A percentile compares a stretch with the other conserved stretches of the same genome.
These are phyloP conservation scores for Chytriomyces sp. DNA, from an alignment of 192 early-diverging fungal genomes.

Conservation along the genomic window DNA sequence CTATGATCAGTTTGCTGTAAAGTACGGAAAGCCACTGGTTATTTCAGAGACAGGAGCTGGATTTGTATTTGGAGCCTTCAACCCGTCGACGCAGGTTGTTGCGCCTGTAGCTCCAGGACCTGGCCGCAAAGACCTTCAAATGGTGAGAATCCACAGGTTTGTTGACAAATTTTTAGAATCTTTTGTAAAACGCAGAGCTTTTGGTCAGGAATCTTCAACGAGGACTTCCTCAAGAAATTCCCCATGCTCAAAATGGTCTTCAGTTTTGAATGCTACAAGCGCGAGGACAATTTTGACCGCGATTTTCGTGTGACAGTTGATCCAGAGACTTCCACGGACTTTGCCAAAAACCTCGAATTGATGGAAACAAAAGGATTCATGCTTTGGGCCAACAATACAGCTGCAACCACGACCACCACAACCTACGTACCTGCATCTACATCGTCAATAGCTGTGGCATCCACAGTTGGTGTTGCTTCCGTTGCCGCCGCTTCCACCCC, in stretches of 20 bases:
- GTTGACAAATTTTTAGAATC: too few relatives aligned
- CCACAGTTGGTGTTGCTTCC: background rate
- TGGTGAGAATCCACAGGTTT: too few relatives aligned
- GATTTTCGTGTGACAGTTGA: background rate
- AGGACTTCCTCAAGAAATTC: background rate
- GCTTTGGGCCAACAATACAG: background rate
- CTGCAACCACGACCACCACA: background rate
- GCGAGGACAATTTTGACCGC: background rate
- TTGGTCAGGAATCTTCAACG: conserved; percentile 4
- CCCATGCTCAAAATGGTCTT: conserved; percentile 6
- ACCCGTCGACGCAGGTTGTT: background rate
- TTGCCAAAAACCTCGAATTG: background rate
- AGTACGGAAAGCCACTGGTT: conserved; percentile 25
- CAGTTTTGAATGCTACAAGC: conserved; percentile 14
- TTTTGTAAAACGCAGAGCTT: conserved; percentile 2
- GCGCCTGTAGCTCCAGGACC: background rate
- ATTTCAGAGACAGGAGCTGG: conserved; percentile 12
- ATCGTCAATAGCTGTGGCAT: background rate
- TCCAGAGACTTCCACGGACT: background rate
- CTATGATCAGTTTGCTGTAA: conserved; percentile 16
- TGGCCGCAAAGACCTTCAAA: background rate
- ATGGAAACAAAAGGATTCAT: background rate
- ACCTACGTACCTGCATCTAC: background rate
- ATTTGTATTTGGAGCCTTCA: background rate
- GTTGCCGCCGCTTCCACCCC: background rate